phyloP scores from a whole-genome alignment of 352 stramenopile species.

The Globisporangium emineosum region DNA sequence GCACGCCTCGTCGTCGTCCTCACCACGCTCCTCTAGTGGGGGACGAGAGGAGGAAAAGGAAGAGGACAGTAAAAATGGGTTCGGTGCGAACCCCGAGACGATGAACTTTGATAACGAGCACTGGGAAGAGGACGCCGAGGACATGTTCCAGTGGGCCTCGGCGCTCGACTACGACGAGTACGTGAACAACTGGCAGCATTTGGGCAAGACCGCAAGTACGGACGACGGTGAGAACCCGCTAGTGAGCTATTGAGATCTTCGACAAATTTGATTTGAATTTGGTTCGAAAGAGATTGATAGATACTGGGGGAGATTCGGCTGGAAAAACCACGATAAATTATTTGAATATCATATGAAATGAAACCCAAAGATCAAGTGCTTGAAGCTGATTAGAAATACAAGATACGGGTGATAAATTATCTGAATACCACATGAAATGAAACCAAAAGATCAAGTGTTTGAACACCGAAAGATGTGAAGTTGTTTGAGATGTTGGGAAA shows the following conservation, averaged over 20 bases:
- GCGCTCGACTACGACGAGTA: conserved; percentile 76
- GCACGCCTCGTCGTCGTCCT: background rate
- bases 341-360: too few relatives aligned
- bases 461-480: background rate
- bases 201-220: conserved; percentile 59
- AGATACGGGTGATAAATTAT: background rate
- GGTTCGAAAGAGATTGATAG: too few relatives aligned
- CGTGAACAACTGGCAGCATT: conserved; percentile 53
- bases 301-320: too few relatives aligned
- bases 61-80: conserved; percentile 15
- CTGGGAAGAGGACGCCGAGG: conserved; percentile 63
- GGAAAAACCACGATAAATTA: too few relatives aligned
- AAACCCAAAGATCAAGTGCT: too few relatives aligned
- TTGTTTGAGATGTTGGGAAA: background rate
- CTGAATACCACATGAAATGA: background rate
- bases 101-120: conserved; percentile 65
- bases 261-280: background rate
- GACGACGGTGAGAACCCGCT: conserved; percentile 17
- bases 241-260: background rate
- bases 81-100: conserved; percentile 10
- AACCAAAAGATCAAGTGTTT: background rate
- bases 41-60: conserved; percentile 10
- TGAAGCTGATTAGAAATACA: too few relatives aligned
- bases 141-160: conserved; percentile 69
- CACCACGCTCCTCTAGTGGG: background rate